Conservation (phyloP, 768 basidiomycete species). For the Lactifluus pinguis region DNA sequence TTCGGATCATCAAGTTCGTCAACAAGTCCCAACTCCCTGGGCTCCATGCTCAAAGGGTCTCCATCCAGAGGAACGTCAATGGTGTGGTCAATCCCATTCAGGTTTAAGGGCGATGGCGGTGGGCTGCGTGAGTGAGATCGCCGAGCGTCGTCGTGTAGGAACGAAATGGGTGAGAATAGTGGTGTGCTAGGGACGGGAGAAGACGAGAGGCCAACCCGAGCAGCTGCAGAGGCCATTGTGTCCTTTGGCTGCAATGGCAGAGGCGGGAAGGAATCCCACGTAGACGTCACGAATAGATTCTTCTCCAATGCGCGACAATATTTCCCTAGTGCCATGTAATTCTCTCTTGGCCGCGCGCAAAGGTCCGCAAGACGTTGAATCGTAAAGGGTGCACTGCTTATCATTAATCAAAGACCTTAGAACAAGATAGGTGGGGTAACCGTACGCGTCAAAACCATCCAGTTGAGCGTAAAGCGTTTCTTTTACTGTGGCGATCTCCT, state of each 20-base stretch:
- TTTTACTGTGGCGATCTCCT: conserved; percentile 53
- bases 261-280: conserved; percentile 64
- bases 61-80: conserved; percentile 25
- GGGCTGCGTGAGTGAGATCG: conserved; percentile 74
- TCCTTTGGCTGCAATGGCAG: conserved; percentile 33
- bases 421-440: conserved; percentile 15
- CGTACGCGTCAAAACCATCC: conserved; percentile 68
- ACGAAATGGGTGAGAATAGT: conserved; percentile 80
- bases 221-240: conserved; percentile 21
- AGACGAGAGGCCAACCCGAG: conserved; percentile 37
- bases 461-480: conserved; percentile 50
- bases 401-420: not conserved
- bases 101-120: conserved; percentile 61
- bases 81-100: conserved; percentile 32
- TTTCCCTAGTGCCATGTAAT: conserved; percentile 76
- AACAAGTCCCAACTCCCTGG: conserved; percentile 62
- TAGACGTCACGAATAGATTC: conserved; percentile 74
- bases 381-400: conserved; percentile 68
- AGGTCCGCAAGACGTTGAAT: conserved; percentile 87
- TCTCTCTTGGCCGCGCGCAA: conserved; percentile 51
- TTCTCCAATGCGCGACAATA: conserved; percentile 84
- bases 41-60: conserved; percentile 28
- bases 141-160: conserved; percentile 76
- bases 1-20: conserved; percentile 81
- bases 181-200: conserved; percentile 65